Evolutionary conservation across 2,329 filamentous ascomycete genomes (phyloP), one percentile per base, ranked within the genome.

Genomic region (Didymella pinodella): DNA sequence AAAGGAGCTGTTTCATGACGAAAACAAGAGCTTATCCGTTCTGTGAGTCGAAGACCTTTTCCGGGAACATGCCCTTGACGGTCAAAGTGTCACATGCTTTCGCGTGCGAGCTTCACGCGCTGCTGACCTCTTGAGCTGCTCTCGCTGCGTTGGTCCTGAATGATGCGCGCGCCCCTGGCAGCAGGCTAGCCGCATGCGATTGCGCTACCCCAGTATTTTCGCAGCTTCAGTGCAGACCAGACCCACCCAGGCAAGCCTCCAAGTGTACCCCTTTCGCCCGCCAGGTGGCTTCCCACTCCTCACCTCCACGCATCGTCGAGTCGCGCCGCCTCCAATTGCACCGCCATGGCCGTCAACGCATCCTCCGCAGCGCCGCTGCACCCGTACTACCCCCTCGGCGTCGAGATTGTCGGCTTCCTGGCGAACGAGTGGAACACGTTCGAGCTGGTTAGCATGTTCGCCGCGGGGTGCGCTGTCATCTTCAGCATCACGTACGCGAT

Each of bases 351-450:
- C 32, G 29, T 51, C 32, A 61, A 61, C 54, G 62, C 41, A 56
- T 65, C 38, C 53, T 63, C 52, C 38, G 62, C 59, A 41, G 64
- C 59, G 40, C 52, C 64, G 58, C 36, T 50, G 29, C 89, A 93
- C 73, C 89, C 90, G 0, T 93, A 91, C 79, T 92, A 90, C 70
- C 91, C 91, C 5, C 71, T 88, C 22, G 84, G 86, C 52, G 83
- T 86, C 36, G 78, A 81, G 18, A 85, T 94, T 57, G 77, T 82
- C 2, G 84, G 82, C 60, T 93, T 90, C 76, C 78, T 86, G 43
- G 84, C 87, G 66, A 93, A 93, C 73, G 84, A 87, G 59, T 83
- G 84, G 70, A 80, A 83, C 46, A 83, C 90, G 5, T 72, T 83
- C 0, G 78, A 82, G 5, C 82, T 93, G 7, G 81, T 92, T 11